Percentiles rank a stretch among this genome's conserved stretches.
Conservation (phyloP, 495 filamentous ascomycete species). For the Xylona heveae region DNA sequence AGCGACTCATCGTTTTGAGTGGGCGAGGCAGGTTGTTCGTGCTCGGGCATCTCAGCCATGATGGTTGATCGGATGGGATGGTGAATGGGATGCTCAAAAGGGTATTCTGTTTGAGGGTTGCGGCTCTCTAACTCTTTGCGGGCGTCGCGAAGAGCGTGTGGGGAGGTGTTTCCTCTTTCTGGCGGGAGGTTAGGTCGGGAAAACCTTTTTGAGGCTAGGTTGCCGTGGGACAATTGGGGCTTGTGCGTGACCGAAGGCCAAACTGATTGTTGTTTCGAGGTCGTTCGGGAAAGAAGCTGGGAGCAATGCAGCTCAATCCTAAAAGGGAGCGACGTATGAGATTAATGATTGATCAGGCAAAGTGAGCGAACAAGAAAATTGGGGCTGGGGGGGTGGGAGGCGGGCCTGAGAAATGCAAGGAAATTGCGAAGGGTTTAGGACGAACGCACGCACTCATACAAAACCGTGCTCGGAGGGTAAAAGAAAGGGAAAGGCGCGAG, state of each 20-base stretch:
- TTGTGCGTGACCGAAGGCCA: slow-evolving; percentile 2
- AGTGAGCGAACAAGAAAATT: slow-evolving; percentile 1
- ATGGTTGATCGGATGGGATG: background rate
- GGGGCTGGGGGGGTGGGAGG: slow-evolving; percentile 2
- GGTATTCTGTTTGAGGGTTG: background rate
- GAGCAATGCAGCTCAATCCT: slow-evolving; percentile 3
- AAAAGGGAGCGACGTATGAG: slow-evolving; percentile 3
- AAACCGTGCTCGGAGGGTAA: too few species aligned
- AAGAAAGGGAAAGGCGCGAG: too few species aligned
- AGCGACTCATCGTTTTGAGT: slow-evolving; percentile 22
- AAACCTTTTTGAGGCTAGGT: background rate
- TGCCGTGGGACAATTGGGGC: slow-evolving; percentile 2
- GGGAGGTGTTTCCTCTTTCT: background rate
- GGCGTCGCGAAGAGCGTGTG: slow-evolving; percentile 3
- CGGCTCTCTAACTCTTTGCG: slow-evolving; percentile 3
- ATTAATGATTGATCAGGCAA: slow-evolving; percentile 5
- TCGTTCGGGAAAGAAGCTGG: slow-evolving; percentile 2
- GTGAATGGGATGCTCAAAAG: background rate
- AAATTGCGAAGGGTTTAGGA: slow-evolving; percentile 4
- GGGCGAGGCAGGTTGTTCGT: slow-evolving; percentile 17
- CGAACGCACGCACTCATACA: too few species aligned
- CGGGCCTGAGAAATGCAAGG: slow-evolving; percentile 5
- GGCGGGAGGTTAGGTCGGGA: background rate
- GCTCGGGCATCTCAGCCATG: slow-evolving; percentile 12
- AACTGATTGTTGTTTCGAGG: too few species aligned